Percentiles rank a stretch among this genome's conserved stretches.
phyloP scores from a whole-genome alignment of 805 yeast genomes.

The Wickerhamiella slavikovae region DNA sequence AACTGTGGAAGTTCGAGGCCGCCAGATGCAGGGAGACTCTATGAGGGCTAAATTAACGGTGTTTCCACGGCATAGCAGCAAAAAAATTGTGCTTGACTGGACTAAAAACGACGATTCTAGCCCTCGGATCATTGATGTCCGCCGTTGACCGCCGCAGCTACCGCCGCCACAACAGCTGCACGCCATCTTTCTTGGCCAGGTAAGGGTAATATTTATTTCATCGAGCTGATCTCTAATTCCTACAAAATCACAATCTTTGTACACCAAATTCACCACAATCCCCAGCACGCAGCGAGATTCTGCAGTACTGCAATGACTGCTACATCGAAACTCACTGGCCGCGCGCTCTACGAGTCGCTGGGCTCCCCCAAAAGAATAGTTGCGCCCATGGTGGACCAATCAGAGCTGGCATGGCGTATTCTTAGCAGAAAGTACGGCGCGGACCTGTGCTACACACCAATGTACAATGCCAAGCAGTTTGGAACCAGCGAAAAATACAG shows the following conservation, averaged over 20 bases:
- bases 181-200: too few relatives aligned
- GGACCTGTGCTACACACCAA: constrained; percentile 83
- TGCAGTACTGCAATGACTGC: too few relatives aligned
- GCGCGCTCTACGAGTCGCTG: constrained; percentile 45
- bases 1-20: constrained; percentile 2
- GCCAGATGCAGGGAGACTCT: neutral
- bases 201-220: too few relatives aligned
- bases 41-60: constrained; percentile 1
- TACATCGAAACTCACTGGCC: constrained; percentile 27
- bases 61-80: neutral
- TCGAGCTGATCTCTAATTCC: too few relatives aligned
- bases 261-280: neutral
- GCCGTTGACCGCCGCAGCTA: too few relatives aligned
- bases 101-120: too few relatives aligned
- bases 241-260: too few relatives aligned
- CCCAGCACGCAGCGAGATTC: neutral
- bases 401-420: constrained; percentile 88
- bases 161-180: too few relatives aligned
- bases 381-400: constrained; percentile 98
- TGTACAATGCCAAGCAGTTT: constrained; percentile 84
- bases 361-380: constrained; percentile 69
- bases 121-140: too few relatives aligned
- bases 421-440: constrained; percentile 81
- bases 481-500: constrained; percentile 72
- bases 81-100: too few relatives aligned